phyloP scores from a whole-genome alignment of 768 basidiomycete genomes.

The Suillus subalutaceus region DNA sequence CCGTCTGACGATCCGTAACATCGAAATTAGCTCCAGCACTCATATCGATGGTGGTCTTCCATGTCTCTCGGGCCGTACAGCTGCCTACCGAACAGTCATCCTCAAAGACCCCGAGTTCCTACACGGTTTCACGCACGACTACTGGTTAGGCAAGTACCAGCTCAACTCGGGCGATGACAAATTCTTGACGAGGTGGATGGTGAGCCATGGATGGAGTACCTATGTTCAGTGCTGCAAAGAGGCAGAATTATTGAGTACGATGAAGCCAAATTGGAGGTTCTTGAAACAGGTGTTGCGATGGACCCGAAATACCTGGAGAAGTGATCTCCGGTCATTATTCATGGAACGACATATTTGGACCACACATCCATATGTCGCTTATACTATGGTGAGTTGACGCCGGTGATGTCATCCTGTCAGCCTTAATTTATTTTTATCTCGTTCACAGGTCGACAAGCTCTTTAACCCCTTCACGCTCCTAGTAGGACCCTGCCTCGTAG shows the following conservation, averaged over 20 bases:
- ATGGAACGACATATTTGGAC: constrained; percentile 90
- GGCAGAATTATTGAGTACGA: constrained; percentile 85
- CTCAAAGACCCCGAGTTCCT: constrained; percentile 94
- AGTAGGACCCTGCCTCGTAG: constrained; percentile 80
- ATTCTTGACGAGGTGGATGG: constrained; percentile 96
- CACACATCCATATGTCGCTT: constrained; percentile 69
- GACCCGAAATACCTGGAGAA: constrained; percentile 95
- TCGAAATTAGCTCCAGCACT: constrained; percentile 86
- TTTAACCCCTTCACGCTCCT: constrained; percentile 88
- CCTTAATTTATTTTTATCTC: background rate
- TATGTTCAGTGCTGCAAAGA: constrained; percentile 88
- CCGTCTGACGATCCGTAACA: constrained; percentile 90
- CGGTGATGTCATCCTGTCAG: background rate
- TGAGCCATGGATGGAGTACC: constrained; percentile 93
- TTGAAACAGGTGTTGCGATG: constrained; percentile 91
- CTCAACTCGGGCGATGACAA: constrained; percentile 95
- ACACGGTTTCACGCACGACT: constrained; percentile 92
- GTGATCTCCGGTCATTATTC: constrained; percentile 85
- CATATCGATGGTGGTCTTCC: constrained; percentile 94
- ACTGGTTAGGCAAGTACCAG: constrained; percentile 93
- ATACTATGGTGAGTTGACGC: constrained; percentile 72
- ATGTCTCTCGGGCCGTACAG: constrained; percentile 91
- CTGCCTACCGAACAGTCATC: constrained; percentile 92
- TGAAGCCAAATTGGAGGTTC: constrained; percentile 97
- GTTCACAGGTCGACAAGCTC: constrained; percentile 74